A percentile compares a stretch with the other conserved stretches of the same genome.
phyloP scores from a whole-genome alignment of 345 rosid genomes.

The Arabidopsis thaliana region DNA sequence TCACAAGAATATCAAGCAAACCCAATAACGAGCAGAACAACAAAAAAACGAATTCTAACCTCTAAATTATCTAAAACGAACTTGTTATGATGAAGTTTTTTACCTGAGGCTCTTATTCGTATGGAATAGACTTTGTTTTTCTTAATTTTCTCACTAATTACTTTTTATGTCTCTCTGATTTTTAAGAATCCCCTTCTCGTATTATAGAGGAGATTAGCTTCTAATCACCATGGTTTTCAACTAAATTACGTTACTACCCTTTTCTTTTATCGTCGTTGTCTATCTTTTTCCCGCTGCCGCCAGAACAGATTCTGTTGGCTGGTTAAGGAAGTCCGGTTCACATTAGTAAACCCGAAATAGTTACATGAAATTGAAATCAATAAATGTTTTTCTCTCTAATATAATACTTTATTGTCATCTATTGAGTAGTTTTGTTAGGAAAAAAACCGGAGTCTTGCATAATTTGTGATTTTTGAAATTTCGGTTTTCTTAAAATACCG shows the following conservation, averaged over 20 bases:
- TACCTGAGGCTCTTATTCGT: conserved; percentile 20
- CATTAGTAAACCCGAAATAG: conserved; percentile 1
- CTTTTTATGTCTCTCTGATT: conserved; percentile 21
- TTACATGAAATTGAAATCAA: not conserved
- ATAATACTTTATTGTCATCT: not conserved
- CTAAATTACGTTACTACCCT: conserved; percentile 36
- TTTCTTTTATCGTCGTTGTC: conserved; percentile 18
- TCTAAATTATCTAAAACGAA: conserved; percentile 10
- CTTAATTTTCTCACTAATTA: conserved; percentile 9
- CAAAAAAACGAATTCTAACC: not conserved
- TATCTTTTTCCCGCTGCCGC: conserved; percentile 29
- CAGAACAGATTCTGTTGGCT: conserved; percentile 33
- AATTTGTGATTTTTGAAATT: not conserved
- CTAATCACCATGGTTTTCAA: conserved; percentile 1
- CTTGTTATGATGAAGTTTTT: conserved; percentile 21
- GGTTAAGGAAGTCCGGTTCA: conserved; percentile 25
- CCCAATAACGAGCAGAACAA: no score
- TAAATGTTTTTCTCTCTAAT: not conserved
- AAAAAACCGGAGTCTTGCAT: not conserved
- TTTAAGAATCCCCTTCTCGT: conserved; percentile 14
- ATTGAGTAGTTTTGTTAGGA: not conserved
- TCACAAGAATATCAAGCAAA: not conserved
- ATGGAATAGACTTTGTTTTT: conserved; percentile 21
- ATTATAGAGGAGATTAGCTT: conserved; percentile 34
- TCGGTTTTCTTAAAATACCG: conserved; percentile 12